Evolutionary conservation across 176 grass and related monocot genomes (phyloP).

Genomic region (Dendrocalamus sinicus): DNA sequence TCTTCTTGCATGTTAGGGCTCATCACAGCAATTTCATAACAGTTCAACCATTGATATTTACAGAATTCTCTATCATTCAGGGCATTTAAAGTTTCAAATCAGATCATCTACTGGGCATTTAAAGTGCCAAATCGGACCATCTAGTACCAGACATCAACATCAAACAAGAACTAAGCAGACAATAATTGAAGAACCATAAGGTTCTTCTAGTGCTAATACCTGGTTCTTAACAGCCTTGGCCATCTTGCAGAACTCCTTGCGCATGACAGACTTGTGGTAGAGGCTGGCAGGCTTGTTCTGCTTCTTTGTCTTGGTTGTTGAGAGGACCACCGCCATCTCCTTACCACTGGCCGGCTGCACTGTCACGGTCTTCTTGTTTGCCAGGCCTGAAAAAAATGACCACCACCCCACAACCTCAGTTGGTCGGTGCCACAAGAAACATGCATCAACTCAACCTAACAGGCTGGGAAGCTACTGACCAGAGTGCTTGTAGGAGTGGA

Average conservation of each 20-base stretch:
- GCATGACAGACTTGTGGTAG: conserved; percentile 63
- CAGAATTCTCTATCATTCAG: background rate
- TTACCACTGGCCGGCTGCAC: conserved; percentile 58
- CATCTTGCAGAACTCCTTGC: conserved; percentile 86
- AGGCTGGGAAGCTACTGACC: conserved; percentile 20
- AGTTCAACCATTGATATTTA: background rate
- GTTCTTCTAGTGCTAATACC: conserved; percentile 47
- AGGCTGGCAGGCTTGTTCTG: conserved; percentile 66
- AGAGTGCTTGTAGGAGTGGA: conserved; percentile 70
- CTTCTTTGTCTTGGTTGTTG: conserved; percentile 75
- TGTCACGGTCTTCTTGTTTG: conserved; percentile 71
- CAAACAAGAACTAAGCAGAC: background rate
- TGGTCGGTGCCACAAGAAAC: background rate
- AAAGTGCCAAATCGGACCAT: background rate
- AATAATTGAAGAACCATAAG: background rate
- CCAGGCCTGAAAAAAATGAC: conserved; percentile 55
- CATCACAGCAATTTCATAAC: conserved; percentile 43
- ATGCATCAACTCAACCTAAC: background rate
- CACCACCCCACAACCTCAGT: background rate
- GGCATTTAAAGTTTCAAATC: background rate
- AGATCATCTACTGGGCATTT: background rate
- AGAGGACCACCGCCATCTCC: conserved; percentile 57
- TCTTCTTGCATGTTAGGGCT: conserved; percentile 50
- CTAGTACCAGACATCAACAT: background rate
- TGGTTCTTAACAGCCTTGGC: conserved; percentile 82